Conservation (phyloP, 306 rosid species). For the Cucurbita ficifolia region DNA sequence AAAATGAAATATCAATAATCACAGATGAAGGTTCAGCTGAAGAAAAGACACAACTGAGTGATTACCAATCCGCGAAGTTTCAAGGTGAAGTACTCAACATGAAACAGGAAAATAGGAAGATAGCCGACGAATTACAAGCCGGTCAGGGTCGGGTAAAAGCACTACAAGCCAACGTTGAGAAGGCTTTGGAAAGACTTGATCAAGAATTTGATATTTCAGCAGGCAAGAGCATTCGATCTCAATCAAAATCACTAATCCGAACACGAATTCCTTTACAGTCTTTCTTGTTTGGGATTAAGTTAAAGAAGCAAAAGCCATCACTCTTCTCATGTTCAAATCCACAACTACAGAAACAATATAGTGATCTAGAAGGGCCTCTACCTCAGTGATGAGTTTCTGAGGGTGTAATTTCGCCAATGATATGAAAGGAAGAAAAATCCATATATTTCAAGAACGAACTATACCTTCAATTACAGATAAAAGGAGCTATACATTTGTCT, state of each 20-base stretch:
- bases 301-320: slow-evolving; percentile 51
- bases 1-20: slow-evolving; percentile 49
- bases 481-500: neutral
- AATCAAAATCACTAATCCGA: slow-evolving; percentile 17
- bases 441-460: neutral
- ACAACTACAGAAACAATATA: slow-evolving; percentile 29
- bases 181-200: slow-evolving; percentile 32
- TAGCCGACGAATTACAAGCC: slow-evolving; percentile 38
- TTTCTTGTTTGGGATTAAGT: slow-evolving; percentile 74
- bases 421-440: neutral
- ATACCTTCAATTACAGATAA: neutral
- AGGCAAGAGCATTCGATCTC: neutral
- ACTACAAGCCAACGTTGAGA: slow-evolving; percentile 41
- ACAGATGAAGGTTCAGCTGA: slow-evolving; percentile 14
- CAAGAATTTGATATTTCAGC: slow-evolving; percentile 32
- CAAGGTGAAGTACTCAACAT: slow-evolving; percentile 84
- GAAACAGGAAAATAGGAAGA: slow-evolving; percentile 68
- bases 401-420: neutral
- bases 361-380: slow-evolving; percentile 17
- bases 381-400: neutral
- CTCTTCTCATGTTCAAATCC: slow-evolving; percentile 40
- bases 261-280: slow-evolving; percentile 54
- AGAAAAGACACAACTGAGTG: slow-evolving; percentile 25
- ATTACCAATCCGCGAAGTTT: slow-evolving; percentile 71
- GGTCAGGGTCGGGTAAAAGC: slow-evolving; percentile 41